Evolutionary conservation across 2,329 filamentous ascomycete species (phyloP).

Genomic region (Diaporthe longicolla): DNA sequence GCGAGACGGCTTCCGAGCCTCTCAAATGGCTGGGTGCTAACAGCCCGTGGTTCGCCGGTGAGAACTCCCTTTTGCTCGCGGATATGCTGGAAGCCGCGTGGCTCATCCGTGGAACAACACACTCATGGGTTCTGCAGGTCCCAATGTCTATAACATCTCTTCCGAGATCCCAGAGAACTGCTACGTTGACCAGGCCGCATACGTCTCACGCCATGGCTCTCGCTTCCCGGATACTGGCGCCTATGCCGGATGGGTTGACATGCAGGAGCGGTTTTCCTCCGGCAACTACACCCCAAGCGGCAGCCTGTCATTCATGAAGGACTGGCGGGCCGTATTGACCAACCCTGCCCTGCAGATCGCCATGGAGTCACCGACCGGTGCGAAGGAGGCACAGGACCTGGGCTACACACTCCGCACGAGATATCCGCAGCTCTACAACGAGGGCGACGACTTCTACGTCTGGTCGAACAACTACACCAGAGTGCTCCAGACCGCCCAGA

Average conservation of each 20-base stretch:
- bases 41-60: slow-evolving; percentile 66
- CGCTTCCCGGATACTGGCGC: slow-evolving; percentile 74
- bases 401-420: slow-evolving; percentile 66
- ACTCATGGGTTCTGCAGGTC: slow-evolving; percentile 55
- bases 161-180: slow-evolving; percentile 69
- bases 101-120: background rate
- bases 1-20: slow-evolving; percentile 42
- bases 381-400: slow-evolving; percentile 72
- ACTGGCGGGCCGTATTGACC: slow-evolving; percentile 71
- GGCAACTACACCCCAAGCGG: slow-evolving; percentile 67
- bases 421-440: slow-evolving; percentile 64
- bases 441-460: slow-evolving; percentile 67
- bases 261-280: slow-evolving; percentile 63
- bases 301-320: slow-evolving; percentile 68
- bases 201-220: slow-evolving; percentile 73
- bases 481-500: slow-evolving; percentile 72
- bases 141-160: slow-evolving; percentile 69
- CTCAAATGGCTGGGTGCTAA: slow-evolving; percentile 64
- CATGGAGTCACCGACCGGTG: slow-evolving; percentile 72
- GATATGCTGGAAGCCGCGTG: background rate
- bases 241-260: slow-evolving; percentile 68
- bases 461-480: slow-evolving; percentile 78
- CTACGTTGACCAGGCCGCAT: slow-evolving; percentile 72
- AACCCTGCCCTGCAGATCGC: slow-evolving; percentile 69
- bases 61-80: slow-evolving; percentile 36